Evolutionary conservation across 2,329 filamentous ascomycete genomes (phyloP).

Genomic region (Cytospora schulzeri): DNA sequence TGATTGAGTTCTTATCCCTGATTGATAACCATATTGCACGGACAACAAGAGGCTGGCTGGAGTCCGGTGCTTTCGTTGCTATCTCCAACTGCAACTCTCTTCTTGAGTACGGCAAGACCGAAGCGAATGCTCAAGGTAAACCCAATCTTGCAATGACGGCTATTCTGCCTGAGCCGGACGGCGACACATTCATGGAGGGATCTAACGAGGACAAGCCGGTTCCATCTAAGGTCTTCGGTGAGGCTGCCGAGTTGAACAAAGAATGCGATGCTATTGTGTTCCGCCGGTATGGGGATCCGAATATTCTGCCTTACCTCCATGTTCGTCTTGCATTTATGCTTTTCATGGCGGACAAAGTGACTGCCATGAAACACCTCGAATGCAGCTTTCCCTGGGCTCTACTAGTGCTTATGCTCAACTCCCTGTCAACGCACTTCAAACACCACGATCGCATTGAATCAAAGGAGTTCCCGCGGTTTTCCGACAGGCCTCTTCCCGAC

Average conservation of each 20-base stretch:
- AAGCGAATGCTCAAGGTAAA: slow-evolving; percentile 14
- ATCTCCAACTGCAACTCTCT: slow-evolving; percentile 59
- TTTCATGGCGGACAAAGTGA: slow-evolving; percentile 44
- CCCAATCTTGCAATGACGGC: slow-evolving; percentile 48
- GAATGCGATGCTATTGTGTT: slow-evolving; percentile 52
- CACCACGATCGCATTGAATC: slow-evolving; percentile 42
- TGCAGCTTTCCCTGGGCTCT: slow-evolving; percentile 43
- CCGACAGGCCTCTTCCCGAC: slow-evolving; percentile 63
- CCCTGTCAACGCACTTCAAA: slow-evolving; percentile 32
- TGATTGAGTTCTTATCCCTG: slow-evolving; percentile 50
- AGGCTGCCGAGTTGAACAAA: slow-evolving; percentile 45
- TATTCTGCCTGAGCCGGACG: slow-evolving; percentile 32
- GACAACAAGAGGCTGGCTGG: slow-evolving; percentile 53
- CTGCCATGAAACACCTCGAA: slow-evolving; percentile 48
- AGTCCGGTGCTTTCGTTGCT: slow-evolving; percentile 57
- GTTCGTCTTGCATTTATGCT: slow-evolving; percentile 62
- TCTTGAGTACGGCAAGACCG: slow-evolving; percentile 51
- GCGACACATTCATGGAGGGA: slow-evolving; percentile 12
- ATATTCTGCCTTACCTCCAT: slow-evolving; percentile 65
- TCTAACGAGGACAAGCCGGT: slow-evolving; percentile 10
- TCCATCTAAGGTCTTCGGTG: slow-evolving; percentile 35
- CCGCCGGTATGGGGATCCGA: slow-evolving; percentile 55
- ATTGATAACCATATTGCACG: slow-evolving; percentile 61
- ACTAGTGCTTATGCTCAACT: slow-evolving; percentile 44
- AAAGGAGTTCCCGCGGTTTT: slow-evolving; percentile 50